Conservation (phyloP, 768 basidiomycete species). For the Neoboletus subvelutipes region DNA sequence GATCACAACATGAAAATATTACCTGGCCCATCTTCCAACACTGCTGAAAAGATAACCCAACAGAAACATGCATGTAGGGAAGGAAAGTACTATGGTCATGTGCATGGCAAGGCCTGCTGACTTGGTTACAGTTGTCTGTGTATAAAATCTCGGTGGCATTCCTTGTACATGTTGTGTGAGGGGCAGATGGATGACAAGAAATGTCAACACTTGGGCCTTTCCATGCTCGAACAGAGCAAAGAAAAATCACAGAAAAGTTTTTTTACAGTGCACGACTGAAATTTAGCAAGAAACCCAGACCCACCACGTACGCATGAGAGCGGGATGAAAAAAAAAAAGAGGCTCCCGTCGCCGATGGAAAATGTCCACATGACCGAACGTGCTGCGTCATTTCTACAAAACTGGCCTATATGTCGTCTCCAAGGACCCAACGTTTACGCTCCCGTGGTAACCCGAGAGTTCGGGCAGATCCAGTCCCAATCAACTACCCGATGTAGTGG, state of each 20-base stretch:
- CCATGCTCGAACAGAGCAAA: not conserved
- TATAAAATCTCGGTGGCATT: too few relatives aligned
- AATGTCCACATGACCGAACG: too few relatives aligned
- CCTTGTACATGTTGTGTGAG: too few relatives aligned
- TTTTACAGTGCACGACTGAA: not conserved
- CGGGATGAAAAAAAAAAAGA: not conserved
- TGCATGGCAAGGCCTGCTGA: too few relatives aligned
- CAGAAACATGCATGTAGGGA: too few relatives aligned
- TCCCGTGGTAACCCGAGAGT: not conserved
- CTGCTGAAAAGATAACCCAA: too few relatives aligned
- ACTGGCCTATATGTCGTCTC: not conserved
- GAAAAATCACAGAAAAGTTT: not conserved
- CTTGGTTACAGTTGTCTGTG: too few relatives aligned
- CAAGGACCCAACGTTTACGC: not conserved
- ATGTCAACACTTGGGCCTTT: too few relatives aligned
- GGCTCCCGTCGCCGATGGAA: not conserved
- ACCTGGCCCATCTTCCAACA: too few relatives aligned
- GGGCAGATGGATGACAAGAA: too few relatives aligned
- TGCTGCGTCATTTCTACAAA: not conserved
- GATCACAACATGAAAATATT: too few relatives aligned
- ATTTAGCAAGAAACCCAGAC: not conserved
- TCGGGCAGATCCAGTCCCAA: not conserved
- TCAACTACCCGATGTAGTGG: not conserved
- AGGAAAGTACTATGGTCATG: too few relatives aligned
- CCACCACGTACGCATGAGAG: not conserved